Base-by-base conservation (phyloP, 2,329 filamentous ascomycete genomes). In the Microdochium trichocladiopsis region DNA sequence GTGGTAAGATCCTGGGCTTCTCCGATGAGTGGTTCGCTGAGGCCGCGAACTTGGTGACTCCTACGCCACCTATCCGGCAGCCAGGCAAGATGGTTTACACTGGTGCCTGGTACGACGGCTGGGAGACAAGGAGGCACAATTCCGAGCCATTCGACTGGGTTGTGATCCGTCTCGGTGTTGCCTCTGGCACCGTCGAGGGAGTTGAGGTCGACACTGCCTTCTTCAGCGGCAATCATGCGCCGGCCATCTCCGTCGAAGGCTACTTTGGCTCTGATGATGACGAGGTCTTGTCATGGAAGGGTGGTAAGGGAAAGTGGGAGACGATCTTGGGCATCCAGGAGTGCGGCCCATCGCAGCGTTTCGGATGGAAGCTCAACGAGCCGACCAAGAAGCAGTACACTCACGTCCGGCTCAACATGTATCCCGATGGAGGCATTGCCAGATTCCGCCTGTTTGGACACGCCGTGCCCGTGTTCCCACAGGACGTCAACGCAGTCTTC, bases 211-310 rank as follows among this genome's bases (percentile, higher is more conserved):
- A 93, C 70, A 93, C 89, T 2, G 83, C 87, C 49, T 89, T 85
- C 73, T 94, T 93, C 76, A 84, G 80, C 54, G 89, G 89, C 55
- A 93, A 93, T 71, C 86, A 93, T 64, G 89, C 88, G 6, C 88
- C 88, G 1, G 86, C 84, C 57, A 82, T 92, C 62, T 88, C 84
- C 0, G 86, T 94, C 18, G 84, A 93, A 66, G 89, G 87, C 47
- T 83, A 83, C 66, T 90, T 90, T 70, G 80, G 75, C 58, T 72
- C 75, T 22, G 74, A 81, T 58, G 84, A 88, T 58, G 77, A 80
- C 33, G 80, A 87, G 56, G 82, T 90, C 11, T 67, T 81, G 41
- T 76, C 78, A 8, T 86, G 82, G 82, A 75, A 77, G 62, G 81
- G 79, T 52, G 69, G 63, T 14, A 74, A 73, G 50, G 82, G 82